phyloP scores from a whole-genome alignment of 352 stramenopile species.

The Phytopythium montanum region DNA sequence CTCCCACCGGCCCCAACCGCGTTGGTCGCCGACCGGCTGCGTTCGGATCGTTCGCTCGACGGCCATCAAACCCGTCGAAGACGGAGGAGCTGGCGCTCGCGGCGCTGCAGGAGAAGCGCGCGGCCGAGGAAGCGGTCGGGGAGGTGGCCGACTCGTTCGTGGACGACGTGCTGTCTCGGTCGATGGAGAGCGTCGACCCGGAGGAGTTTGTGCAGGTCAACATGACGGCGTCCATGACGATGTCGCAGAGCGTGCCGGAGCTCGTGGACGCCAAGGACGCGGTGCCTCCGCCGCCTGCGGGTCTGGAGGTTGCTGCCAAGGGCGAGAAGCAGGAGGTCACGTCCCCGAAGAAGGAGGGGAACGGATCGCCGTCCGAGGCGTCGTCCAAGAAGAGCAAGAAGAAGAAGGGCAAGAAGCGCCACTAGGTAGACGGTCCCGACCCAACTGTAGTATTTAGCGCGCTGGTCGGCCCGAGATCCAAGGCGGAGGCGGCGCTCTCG shows the following conservation, averaged over 20 bases:
- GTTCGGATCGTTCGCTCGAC: constrained; percentile 3
- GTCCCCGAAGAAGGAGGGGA: constrained; percentile 20
- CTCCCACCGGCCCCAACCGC: background rate
- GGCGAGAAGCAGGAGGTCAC: constrained; percentile 17
- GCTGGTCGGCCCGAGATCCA: background rate
- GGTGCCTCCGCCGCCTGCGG: background rate
- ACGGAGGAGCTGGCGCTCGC: constrained; percentile 14
- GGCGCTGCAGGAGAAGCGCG: constrained; percentile 27
- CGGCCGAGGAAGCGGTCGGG: constrained; percentile 20
- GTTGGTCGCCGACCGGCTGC: constrained; percentile 6
- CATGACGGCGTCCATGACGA: constrained; percentile 40
- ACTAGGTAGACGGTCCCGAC: constrained; percentile 10
- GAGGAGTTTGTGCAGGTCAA: constrained; percentile 74
- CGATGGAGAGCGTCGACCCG: constrained; percentile 43
- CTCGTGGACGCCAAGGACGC: constrained; percentile 25
- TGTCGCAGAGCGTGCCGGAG: constrained; percentile 24
- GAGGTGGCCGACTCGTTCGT: constrained; percentile 42
- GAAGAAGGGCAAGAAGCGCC: constrained; percentile 53
- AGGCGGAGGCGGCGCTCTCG: background rate
- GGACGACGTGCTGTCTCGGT: constrained; percentile 38
- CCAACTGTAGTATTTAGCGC: constrained; percentile 11
- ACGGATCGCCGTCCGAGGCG: constrained; percentile 16
- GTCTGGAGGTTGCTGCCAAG: constrained; percentile 14
- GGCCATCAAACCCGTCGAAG: constrained; percentile 11
- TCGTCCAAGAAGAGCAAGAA: constrained; percentile 59